Conservation (phyloP, 2,329 filamentous ascomycete species). For the Gremmenia infestans region DNA sequence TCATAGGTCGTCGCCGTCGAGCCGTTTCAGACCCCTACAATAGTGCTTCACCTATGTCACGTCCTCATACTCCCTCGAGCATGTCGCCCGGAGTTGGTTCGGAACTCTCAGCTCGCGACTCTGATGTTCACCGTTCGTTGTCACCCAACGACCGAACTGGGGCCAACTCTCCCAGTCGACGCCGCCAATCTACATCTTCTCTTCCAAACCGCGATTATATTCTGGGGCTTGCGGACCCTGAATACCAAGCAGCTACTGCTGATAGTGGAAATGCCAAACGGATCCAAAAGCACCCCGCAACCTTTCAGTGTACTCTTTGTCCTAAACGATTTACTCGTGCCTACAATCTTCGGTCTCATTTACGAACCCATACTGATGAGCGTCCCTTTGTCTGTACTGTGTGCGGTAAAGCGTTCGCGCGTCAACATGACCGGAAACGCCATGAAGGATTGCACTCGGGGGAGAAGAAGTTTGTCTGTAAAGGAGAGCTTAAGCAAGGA, state of each 20-base stretch:
- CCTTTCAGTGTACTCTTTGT: conserved; percentile 89
- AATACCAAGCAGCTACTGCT: conserved; percentile 63
- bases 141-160: conserved; percentile 54
- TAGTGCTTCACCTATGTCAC: conserved; percentile 37
- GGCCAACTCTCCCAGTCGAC: conserved; percentile 40
- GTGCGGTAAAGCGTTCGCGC: conserved; percentile 93
- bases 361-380: conserved; percentile 95
- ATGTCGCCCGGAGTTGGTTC: conserved; percentile 51
- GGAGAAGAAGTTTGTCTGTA: conserved; percentile 98
- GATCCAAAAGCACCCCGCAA: conserved; percentile 96
- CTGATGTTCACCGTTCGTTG: conserved; percentile 46
- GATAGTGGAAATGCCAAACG: conserved; percentile 63
- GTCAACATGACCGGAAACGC: conserved; percentile 94
- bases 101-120: conserved; percentile 42
- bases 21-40: conserved; percentile 33
- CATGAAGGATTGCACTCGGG: conserved; percentile 95
- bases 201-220: conserved; percentile 66
- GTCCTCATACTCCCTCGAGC: conserved; percentile 45
- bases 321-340: conserved; percentile 95
- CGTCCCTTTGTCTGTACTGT: conserved; percentile 95
- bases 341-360: conserved; percentile 91
- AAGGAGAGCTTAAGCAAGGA: conserved; percentile 77
- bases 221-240: conserved; percentile 84
- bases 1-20: conserved; percentile 30
- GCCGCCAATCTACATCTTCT: conserved; percentile 59